phyloP scores from a whole-genome alignment of 2,329 filamentous ascomycete genomes.

The Exophiala viscosa region DNA sequence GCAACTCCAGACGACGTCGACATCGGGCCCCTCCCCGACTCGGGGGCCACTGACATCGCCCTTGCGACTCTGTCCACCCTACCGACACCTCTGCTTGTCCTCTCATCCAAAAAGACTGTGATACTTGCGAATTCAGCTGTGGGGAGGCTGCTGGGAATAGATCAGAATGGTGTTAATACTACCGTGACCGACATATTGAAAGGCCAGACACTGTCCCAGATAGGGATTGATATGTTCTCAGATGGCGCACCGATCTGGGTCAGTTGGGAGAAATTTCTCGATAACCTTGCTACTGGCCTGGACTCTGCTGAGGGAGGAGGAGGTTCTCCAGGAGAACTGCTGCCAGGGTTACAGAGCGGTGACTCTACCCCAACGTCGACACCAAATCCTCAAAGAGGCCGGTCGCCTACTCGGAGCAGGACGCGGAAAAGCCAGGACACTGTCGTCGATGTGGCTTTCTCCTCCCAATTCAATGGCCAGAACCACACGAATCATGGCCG shows the following conservation, averaged over 20 bases:
- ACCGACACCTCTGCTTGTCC: conserved; percentile 66
- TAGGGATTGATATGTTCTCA: conserved; percentile 70
- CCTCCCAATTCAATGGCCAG: conserved; percentile 39
- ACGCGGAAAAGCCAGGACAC: conserved; percentile 54
- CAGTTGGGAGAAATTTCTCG: conserved; percentile 54
- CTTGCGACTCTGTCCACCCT: conserved; percentile 70
- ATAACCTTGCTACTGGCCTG: conserved; percentile 41
- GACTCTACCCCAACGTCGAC: conserved; percentile 14
- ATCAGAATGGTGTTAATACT: conserved; percentile 29
- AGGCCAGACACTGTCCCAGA: conserved; percentile 63
- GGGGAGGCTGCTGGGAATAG: conserved; percentile 64
- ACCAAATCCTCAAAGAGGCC: conserved; percentile 14
- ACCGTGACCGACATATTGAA: conserved; percentile 58
- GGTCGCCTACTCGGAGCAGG: conserved; percentile 22
- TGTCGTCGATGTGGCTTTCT: conserved; percentile 63
- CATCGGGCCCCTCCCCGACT: conserved; percentile 20
- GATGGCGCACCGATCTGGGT: conserved; percentile 56
- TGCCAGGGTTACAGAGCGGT: conserved; percentile 11
- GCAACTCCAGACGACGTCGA: conserved; percentile 8
- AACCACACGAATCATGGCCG: conserved; percentile 35
- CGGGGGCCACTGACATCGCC: conserved; percentile 39
- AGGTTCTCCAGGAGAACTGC: neutral
- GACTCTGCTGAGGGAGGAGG: neutral
- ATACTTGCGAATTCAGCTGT: conserved; percentile 73
- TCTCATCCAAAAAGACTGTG: conserved; percentile 66